Evolutionary conservation across 2,329 filamentous ascomycete genomes (phyloP).

Genomic region (Plenodomus biglobosus): DNA sequence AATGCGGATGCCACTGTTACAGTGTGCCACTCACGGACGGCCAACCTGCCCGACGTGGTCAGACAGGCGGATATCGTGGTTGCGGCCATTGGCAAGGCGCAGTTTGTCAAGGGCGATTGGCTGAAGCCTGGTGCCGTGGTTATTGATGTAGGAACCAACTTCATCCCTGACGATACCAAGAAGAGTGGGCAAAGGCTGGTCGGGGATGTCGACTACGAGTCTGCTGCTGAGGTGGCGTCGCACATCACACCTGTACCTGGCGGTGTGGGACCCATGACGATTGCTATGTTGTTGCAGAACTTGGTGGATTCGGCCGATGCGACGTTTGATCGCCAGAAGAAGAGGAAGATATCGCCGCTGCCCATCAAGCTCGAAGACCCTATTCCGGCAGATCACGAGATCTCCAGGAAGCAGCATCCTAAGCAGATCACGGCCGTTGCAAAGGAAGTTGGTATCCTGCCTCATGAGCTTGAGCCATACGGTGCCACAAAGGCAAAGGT

Average conservation of each 20-base stretch:
- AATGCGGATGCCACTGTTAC: constrained; percentile 97
- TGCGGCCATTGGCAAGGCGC: constrained; percentile 83
- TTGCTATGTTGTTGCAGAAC: constrained; percentile 96
- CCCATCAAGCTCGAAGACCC: constrained; percentile 76
- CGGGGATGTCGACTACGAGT: constrained; percentile 90
- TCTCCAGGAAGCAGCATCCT: constrained; percentile 86
- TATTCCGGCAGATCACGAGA: constrained; percentile 93
- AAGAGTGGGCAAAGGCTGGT: constrained; percentile 92
- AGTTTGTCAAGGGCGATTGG: constrained; percentile 93
- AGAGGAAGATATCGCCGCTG: constrained; percentile 77
- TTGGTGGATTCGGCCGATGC: constrained; percentile 82
- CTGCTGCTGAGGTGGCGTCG: constrained; percentile 81
- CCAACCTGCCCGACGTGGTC: constrained; percentile 70
- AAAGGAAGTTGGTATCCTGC: constrained; percentile 80
- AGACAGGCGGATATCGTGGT: constrained; percentile 87
- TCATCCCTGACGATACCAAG: constrained; percentile 81
- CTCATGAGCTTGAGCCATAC: constrained; percentile 91
- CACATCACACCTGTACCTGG: constrained; percentile 95
- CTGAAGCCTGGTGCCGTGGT: constrained; percentile 92
- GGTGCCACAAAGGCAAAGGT: constrained; percentile 97
- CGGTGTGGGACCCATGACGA: constrained; percentile 97
- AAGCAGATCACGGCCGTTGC: constrained; percentile 87
- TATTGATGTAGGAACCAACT: constrained; percentile 97
- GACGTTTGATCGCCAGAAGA: constrained; percentile 81
- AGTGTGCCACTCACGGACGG: constrained; percentile 88